Conservation (phyloP, 352 stramenopile genomes). For the Globisporangium camurandrum region DNA sequence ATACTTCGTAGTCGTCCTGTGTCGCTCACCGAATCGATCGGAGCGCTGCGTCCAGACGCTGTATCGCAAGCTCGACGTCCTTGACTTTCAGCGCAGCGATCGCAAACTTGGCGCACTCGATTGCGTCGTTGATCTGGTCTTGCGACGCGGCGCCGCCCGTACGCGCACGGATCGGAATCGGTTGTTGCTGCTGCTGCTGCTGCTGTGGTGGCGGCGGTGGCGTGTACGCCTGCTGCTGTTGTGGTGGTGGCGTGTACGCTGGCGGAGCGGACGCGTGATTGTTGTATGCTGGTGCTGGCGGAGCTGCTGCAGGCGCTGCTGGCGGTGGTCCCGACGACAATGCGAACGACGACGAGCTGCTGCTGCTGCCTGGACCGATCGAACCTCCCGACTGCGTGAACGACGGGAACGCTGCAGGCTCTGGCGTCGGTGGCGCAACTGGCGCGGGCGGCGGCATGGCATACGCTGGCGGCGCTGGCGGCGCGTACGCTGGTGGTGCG, state of each 20-base stretch:
- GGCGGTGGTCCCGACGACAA: background rate
- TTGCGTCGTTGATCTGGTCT: conserved; percentile 74
- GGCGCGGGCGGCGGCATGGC: conserved; percentile 3
- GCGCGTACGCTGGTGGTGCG: conserved; percentile 7
- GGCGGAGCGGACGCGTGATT: conserved; percentile 4
- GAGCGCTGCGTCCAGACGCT: conserved; percentile 74
- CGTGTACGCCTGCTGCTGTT: conserved; percentile 2
- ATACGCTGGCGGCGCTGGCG: background rate
- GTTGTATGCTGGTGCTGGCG: conserved; percentile 5
- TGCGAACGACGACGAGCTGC: background rate
- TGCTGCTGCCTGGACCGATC: conserved; percentile 2
- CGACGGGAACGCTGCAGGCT: conserved; percentile 29
- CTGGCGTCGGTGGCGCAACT: conserved; percentile 10
- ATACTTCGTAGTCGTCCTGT: background rate
- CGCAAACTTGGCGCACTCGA: conserved; percentile 80
- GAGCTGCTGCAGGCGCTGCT: background rate
- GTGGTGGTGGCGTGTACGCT: conserved; percentile 1
- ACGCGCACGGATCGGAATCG: conserved; percentile 15
- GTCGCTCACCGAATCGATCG: conserved; percentile 50
- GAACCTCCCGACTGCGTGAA: conserved; percentile 39
- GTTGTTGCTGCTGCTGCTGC: background rate
- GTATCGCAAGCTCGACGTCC: conserved; percentile 68
- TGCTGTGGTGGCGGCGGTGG: conserved; percentile 1
- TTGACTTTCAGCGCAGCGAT: conserved; percentile 80
- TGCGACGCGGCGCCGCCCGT: conserved; percentile 40